Percentiles rank a stretch among this genome's conserved stretches.
These are phyloP conservation scores for Fraxinus latifolia DNA, from an alignment of 305 asterid species.

Conservation along the genomic window DNA sequence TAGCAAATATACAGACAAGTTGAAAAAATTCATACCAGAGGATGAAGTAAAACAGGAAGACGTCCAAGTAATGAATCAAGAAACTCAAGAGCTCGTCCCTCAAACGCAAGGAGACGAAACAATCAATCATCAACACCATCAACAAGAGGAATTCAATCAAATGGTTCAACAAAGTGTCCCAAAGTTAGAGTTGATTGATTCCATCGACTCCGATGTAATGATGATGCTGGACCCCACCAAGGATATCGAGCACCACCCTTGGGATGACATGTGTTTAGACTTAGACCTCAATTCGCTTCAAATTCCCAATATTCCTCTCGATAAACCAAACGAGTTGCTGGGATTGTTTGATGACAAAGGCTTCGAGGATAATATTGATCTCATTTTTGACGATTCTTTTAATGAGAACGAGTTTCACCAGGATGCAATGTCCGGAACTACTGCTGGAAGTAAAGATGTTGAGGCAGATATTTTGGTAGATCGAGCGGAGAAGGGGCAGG, in stretches of 20 bases:
- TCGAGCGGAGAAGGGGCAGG: constrained; percentile 25
- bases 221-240: constrained; percentile 34
- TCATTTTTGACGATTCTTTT: constrained; percentile 44
- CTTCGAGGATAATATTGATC: constrained; percentile 67
- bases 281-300: constrained; percentile 36
- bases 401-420: constrained; percentile 29
- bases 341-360: constrained; percentile 51
- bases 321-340: constrained; percentile 39
- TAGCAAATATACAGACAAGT: constrained; percentile 51
- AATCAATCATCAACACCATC: not conserved
- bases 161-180: constrained; percentile 21
- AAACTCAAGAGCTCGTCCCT: constrained; percentile 5
- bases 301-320: constrained; percentile 44
- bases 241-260: constrained; percentile 55
- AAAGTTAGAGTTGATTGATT: constrained; percentile 25
- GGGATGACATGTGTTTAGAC: constrained; percentile 61
- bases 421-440: constrained; percentile 33
- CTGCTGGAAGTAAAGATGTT: constrained; percentile 16
- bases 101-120: constrained; percentile 29
- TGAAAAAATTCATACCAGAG: constrained; percentile 34
- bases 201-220: constrained; percentile 20
- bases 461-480: constrained; percentile 17
- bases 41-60: constrained; percentile 26
- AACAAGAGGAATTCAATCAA: constrained; percentile 22
- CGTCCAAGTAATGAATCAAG: constrained; percentile 24